Percentiles rank a stretch among this genome's conserved stretches.
Evolutionary conservation across 306 rosid genomes (phyloP).

Genomic region (Psophocarpus tetragonolobus): DNA sequence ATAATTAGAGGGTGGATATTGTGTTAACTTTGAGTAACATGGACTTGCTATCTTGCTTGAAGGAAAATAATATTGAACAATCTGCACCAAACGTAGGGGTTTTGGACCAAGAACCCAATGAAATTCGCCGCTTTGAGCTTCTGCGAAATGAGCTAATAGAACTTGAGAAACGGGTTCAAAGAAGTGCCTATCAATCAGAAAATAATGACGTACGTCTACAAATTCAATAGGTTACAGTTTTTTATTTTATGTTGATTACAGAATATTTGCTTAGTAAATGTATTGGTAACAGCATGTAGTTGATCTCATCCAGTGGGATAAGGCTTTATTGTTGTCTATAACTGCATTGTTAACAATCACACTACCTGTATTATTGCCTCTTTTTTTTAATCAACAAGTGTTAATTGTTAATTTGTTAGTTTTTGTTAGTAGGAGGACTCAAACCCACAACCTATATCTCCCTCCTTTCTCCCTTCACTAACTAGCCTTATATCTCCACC

Average conservation of each 20-base stretch:
- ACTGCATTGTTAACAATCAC: background rate
- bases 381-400: no score
- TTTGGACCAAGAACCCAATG: constrained; percentile 61
- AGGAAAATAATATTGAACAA: constrained; percentile 65
- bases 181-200: constrained; percentile 75
- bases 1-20: constrained; percentile 30
- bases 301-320: background rate
- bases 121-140: constrained; percentile 82
- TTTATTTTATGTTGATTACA: constrained; percentile 4
- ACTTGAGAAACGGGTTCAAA: constrained; percentile 86
- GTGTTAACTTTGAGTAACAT: constrained; percentile 25
- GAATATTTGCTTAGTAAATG: background rate
- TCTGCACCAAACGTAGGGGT: constrained; percentile 50
- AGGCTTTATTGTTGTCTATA: background rate
- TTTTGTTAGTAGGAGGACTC: no score
- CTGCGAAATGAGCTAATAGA: constrained; percentile 79
- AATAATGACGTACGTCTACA: constrained; percentile 59
- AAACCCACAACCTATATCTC: no score
- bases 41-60: constrained; percentile 40
- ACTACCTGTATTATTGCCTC: background rate
- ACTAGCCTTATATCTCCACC: no score
- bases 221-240: background rate
- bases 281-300: background rate
- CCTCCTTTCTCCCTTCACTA: no score
- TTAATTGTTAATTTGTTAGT: no score